Percentiles rank a stretch among this genome's conserved stretches.
Conservation (phyloP, 768 basidiomycete species). For the Lentinula raphanica region DNA sequence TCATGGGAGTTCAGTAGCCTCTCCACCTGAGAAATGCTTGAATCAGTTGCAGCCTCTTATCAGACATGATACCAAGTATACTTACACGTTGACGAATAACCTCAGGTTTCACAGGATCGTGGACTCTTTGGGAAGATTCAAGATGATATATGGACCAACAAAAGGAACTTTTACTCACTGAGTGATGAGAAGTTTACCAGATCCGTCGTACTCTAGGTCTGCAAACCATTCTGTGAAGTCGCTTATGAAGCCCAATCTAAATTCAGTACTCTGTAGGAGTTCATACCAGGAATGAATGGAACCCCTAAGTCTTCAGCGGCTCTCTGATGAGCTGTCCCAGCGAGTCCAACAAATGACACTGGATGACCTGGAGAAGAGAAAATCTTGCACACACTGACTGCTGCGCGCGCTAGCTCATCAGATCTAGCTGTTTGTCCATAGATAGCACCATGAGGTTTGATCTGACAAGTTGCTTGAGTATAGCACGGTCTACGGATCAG, state of each 20-base stretch:
- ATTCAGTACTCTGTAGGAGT: not conserved
- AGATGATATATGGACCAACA: not conserved
- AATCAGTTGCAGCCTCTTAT: not conserved
- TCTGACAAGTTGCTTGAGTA: slow-evolving; percentile 25
- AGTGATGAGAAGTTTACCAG: slow-evolving; percentile 57
- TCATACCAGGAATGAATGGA: slow-evolving; percentile 55
- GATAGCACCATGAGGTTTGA: slow-evolving; percentile 59
- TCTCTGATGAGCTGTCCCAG: slow-evolving; percentile 56
- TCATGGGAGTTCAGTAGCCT: slow-evolving; percentile 34
- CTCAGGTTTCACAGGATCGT: slow-evolving; percentile 39
- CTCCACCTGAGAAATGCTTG: not conserved
- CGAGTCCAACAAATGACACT: slow-evolving; percentile 58
- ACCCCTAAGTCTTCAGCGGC: slow-evolving; percentile 52
- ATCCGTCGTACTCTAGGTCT: slow-evolving; percentile 54
- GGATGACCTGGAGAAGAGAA: slow-evolving; percentile 32
- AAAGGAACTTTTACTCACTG: slow-evolving; percentile 36
- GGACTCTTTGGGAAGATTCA: slow-evolving; percentile 32
- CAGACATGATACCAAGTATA: not conserved
- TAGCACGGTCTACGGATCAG: too few species aligned
- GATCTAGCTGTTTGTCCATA: slow-evolving; percentile 58
- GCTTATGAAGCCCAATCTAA: not conserved
- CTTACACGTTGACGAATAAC: slow-evolving; percentile 40
- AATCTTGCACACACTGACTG: slow-evolving; percentile 46
- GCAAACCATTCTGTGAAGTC: slow-evolving; percentile 53
- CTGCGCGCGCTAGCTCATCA: slow-evolving; percentile 49